Evolutionary conservation across 768 basidiomycete species (phyloP).

Genomic region (Tephrocybe sp.): DNA sequence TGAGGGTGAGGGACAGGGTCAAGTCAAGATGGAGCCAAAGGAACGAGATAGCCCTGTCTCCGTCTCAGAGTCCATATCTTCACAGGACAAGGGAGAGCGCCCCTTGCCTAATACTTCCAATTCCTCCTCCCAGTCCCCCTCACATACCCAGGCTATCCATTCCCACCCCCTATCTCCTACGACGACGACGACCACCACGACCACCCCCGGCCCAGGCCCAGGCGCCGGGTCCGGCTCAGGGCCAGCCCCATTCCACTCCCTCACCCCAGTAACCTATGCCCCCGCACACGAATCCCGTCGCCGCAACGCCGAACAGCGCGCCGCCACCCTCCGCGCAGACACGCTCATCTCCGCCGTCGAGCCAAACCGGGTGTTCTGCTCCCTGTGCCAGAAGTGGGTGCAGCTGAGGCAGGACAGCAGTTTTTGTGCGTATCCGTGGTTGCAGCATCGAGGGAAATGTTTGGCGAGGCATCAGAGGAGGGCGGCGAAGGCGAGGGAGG

Average conservation of each 20-base stretch:
- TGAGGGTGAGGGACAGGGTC: no score
- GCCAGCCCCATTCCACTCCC: constrained; percentile 45
- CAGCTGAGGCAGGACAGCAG: constrained; percentile 76
- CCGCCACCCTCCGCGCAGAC: constrained; percentile 67
- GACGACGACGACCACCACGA: not conserved
- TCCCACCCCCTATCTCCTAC: not conserved
- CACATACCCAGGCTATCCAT: no score
- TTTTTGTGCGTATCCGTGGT: constrained; percentile 82
- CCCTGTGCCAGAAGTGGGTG: constrained; percentile 78
- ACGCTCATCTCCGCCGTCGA: constrained; percentile 65
- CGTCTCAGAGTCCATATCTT: no score
- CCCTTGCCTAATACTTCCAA: no score
- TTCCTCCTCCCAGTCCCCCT: no score
- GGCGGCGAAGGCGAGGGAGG: no score
- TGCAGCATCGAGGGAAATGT: constrained; percentile 76
- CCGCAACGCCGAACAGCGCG: constrained; percentile 78
- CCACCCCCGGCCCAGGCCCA: not conserved
- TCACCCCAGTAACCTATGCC: constrained; percentile 54
- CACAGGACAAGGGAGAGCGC: no score
- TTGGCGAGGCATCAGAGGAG: constrained; percentile 41
- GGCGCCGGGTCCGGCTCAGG: not conserved
- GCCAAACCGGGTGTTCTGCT: constrained; percentile 72
- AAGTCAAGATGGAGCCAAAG: no score
- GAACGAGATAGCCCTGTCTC: no score
- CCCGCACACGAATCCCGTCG: constrained; percentile 64